Conservation (phyloP, 1,284 basidiomycete genomes). For the Schizophyllum amplum region DNA sequence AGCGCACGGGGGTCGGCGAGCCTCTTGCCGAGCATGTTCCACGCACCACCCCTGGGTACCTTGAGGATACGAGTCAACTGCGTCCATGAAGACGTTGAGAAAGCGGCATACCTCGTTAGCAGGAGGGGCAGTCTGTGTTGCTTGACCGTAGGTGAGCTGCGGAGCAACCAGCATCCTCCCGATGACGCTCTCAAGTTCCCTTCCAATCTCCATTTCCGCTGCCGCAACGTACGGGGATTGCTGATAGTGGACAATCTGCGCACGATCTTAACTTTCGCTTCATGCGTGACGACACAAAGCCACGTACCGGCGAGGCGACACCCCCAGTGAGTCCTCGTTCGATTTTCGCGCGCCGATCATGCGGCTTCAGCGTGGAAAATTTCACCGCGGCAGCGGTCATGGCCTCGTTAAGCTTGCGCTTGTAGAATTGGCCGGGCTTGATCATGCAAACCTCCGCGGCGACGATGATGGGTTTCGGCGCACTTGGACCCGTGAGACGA, state of each 20-base stretch:
- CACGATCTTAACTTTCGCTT: no score
- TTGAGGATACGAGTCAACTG: slow-evolving; percentile 4
- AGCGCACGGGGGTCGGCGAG: slow-evolving; percentile 24
- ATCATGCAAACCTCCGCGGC: slow-evolving; percentile 43
- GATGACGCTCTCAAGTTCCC: neutral
- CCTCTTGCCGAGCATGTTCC: slow-evolving; percentile 28
- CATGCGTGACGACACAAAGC: no score
- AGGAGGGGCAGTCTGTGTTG: neutral
- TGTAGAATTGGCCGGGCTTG: slow-evolving; percentile 38
- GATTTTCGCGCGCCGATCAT: slow-evolving; percentile 27
- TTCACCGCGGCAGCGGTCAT: slow-evolving; percentile 30
- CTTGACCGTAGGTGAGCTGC: neutral
- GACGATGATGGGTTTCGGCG: slow-evolving; percentile 25
- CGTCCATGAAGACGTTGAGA: neutral
- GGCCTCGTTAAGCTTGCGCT: slow-evolving; percentile 19
- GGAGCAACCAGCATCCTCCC: slow-evolving; percentile 7
- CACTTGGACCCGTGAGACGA: slow-evolving; percentile 18
- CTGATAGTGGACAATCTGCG: slow-evolving; percentile 5
- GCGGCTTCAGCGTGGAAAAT: slow-evolving; percentile 34
- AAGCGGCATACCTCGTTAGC: neutral
- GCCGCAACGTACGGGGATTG: slow-evolving; percentile 5
- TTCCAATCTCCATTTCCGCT: slow-evolving; percentile 7
- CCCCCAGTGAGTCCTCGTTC: slow-evolving; percentile 19
- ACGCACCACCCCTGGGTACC: slow-evolving; percentile 25
- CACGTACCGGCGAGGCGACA: slow-evolving; percentile 6